Percentiles rank a stretch among this genome's conserved stretches.
phyloP scores from a whole-genome alignment of 495 filamentous ascomycete genomes.

The Arthonia radiata region DNA sequence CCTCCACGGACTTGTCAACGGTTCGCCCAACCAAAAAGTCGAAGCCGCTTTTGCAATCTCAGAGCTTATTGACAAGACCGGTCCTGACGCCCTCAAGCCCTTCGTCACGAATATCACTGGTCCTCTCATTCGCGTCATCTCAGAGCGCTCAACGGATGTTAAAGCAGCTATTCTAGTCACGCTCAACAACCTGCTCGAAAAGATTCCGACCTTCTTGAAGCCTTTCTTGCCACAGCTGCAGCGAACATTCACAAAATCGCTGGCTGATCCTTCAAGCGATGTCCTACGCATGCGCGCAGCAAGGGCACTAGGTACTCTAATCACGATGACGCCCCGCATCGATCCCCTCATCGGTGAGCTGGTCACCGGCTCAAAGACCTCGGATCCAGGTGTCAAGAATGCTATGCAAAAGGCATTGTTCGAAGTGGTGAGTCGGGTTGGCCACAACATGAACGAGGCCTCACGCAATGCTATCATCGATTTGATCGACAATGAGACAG shows the following conservation, averaged over 20 bases:
- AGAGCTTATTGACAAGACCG: constrained; percentile 81
- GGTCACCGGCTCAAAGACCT: constrained; percentile 76
- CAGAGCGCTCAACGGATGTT: constrained; percentile 81
- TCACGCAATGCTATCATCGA: constrained; percentile 59
- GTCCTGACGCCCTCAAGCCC: constrained; percentile 56
- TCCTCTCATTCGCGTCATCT: constrained; percentile 88
- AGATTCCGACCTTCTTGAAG: constrained; percentile 87
- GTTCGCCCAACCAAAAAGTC: constrained; percentile 70
- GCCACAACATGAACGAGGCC: constrained; percentile 74
- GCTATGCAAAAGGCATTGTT: constrained; percentile 95
- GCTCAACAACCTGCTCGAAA: constrained; percentile 82
- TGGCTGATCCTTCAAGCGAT: constrained; percentile 84
- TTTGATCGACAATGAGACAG: constrained; percentile 64
- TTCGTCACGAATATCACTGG: constrained; percentile 96
- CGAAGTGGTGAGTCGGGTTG: constrained; percentile 87
- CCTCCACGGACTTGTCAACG: constrained; percentile 91
- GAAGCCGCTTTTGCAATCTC: constrained; percentile 83
- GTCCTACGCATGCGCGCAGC: constrained; percentile 66
- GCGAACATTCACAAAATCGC: constrained; percentile 81
- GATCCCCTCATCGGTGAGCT: constrained; percentile 80
- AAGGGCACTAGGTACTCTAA: constrained; percentile 86
- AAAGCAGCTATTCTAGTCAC: constrained; percentile 87
- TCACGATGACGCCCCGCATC: constrained; percentile 85
- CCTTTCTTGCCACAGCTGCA: constrained; percentile 94
- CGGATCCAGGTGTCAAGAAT: constrained; percentile 68